Base-by-base conservation (phyloP, 495 filamentous ascomycete genomes). In the Aspergillus cristatus region DNA sequence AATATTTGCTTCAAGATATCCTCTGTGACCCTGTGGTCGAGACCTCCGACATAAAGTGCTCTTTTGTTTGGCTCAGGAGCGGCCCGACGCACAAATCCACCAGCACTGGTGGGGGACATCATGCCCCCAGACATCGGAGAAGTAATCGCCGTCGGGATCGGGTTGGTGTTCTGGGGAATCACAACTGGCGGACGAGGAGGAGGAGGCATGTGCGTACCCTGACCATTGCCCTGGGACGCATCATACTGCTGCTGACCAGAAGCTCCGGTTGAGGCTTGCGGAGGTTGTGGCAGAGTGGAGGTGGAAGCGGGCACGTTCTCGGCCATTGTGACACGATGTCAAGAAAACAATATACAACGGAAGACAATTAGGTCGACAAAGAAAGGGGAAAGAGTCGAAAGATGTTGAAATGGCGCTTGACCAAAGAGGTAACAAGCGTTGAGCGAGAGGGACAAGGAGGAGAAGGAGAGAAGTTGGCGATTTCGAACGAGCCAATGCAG, bases 61-160 rank as follows among this genome's bases (percentile, higher is more conserved):
- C 93, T 75, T 75, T 99, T 99, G 71, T 99, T 99, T 30, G 91
- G 91, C 66, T 99, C 91, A 35, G 91, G 91, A 13, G 91, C 91
- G 20, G 88, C 85, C 48, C 91, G 89, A 51, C 91, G 86, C 32
- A 86, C 81, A 49, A 82, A 90, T 34, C 85, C 81, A 31, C 80
- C 85, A 32, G 75, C 76, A 42, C 78, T 85, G 50, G 77, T 81
- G 25, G 86, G 84, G 28, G 89, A 94, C 70, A 90, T 81, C 60
- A 93, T 79, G 20, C 20, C 20, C 31, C 65, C 72, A 47, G 77
- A 82, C 81, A 86, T 81, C 7, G 87, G 85, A 33, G 86, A 91
- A 38, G 82, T 86, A 50, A 96, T 87, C 13, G 91, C 87, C 14
- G 86, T 94, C 14, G 87, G 87, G 54, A 97, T 94, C 17, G 86